Base-by-base conservation (phyloP, 208 protist genomes). In the Naegleria lovaniensis region DNA sequence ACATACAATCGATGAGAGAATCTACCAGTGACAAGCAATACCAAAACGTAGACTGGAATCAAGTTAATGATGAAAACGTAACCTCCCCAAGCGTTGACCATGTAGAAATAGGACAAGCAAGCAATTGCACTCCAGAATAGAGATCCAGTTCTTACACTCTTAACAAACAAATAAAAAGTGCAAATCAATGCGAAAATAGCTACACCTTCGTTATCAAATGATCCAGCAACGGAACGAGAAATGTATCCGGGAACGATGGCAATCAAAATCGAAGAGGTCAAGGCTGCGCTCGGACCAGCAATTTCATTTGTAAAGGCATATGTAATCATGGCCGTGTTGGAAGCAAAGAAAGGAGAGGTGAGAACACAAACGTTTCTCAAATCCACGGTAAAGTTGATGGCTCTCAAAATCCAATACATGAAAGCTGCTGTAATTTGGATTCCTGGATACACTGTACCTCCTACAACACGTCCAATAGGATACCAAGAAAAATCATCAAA, bases 21-120 rank as follows among this genome's bases (percentile, higher is more conserved):
- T 40, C 92, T 94, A 75, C 96, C 96, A 36, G 89, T 92, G 0
- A 91, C 90, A 85, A 96, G 91, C 15, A 99, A 88, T 11, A 99
- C 89, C 0, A 97, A 92, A 19, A 95, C 93, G 93, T 99, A 96
- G 13, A 99, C 88, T 38, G 98, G 97, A 40, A 99, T 97, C 43
- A 99, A 92, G 94, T 99, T 99, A 83, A 98, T 95, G 85, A 99
- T 97, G 93, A 99, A 99, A 29, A 99, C 95, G 93, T 99, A 99
- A 84, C 98, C 98, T 91, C 98, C 98, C 98, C 98, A 99, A 55
- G 97, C 94, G 22, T 95, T 93, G 3, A 95, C 96, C 96, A 98
- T 97, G 91, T 97, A 98, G 90, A 96, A 94, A 92, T 97, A 98
- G 43, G 95, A 93, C 19, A 97, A 85, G 33, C 92, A 93, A 41